Evolutionary conservation across 1,139 yeast species (phyloP), one percentile per base, ranked within the genome.

Genomic region (Kurtzmaniella quercitrusa): DNA sequence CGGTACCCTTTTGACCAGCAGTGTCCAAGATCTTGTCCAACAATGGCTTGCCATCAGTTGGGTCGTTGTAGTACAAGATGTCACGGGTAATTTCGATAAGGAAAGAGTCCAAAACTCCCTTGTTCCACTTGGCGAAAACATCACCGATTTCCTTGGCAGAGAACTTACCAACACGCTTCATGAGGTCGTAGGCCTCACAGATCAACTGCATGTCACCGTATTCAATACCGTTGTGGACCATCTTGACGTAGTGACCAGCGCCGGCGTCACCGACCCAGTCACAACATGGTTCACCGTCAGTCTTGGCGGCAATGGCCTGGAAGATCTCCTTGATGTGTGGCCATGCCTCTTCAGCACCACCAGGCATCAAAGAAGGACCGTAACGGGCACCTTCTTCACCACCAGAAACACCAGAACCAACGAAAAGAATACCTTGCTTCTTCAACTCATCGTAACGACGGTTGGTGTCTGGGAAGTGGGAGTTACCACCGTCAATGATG

Each of bases 181-280:
- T 76, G 66, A 93, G 75, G 68, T 91, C 97, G 73, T 93, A 93
- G 55, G 97, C 97, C 77, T 93, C 98, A 73, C 93, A 83, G 67
- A 93, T 93, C 79, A 93, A 81, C 77, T 93, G 98, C 98, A 93
- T 93, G 74, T 93, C 98, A 82, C 98, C 98, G 71, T 93, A 93
- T 75, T 93, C 98, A 62, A 93, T 93, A 86, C 98, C 98, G 69
- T 93, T 93, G 81, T 93, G 98, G 57, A 93, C 98, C 98, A 93
- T 93, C 81, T 93, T 93, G 66, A 93, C 98, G 75, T 86, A 93
- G 76, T 93, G 98, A 65, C 98, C 98, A 44, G 98, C 82, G 70
- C 98, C 98, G 48, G 95, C 96, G 59, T 91, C 95, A 63, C 98
- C 98, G 60, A 93, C 97, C 98, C 98, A 93, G 81, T 93, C 98